Evolutionary conservation across 345 rosid species (phyloP).

Genomic region (Viola odorata): DNA sequence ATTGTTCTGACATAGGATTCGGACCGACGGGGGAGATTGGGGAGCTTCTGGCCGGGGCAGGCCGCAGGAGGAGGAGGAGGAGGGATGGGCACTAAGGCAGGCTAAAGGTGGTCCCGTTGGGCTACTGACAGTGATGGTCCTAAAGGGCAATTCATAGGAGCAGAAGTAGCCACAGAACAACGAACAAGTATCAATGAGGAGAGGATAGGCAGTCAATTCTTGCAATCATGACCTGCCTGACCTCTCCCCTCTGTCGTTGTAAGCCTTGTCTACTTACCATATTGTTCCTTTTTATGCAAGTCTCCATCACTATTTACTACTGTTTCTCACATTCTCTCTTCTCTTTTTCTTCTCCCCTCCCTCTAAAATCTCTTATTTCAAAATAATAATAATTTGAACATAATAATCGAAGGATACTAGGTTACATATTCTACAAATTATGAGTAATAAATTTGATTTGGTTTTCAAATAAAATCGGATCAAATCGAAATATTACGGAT

Average conservation of each 20-base stretch:
- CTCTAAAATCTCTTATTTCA: neutral
- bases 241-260: conserved; percentile 10
- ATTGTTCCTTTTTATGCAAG: conserved; percentile 20
- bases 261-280: neutral
- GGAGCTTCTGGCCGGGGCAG: no score
- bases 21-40: no score
- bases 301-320: neutral
- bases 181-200: no score
- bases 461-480: no score
- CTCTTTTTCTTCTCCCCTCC: neutral
- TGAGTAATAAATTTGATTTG: no score
- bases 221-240: conserved; percentile 7
- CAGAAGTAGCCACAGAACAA: no score
- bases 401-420: neutral
- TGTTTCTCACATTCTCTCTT: neutral
- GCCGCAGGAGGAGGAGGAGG: neutral
- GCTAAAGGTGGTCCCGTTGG: neutral
- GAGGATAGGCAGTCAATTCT: conserved; percentile 1
- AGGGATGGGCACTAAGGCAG: neutral
- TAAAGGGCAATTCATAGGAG: neutral
- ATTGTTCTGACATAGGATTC: no score
- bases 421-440: no score
- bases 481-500: neutral
- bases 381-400: no score
- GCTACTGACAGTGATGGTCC: neutral